These are phyloP conservation scores for Colletotrichum theobromicola DNA, from an alignment of 2,329 filamentous ascomycete species.

Conservation along the genomic window DNA sequence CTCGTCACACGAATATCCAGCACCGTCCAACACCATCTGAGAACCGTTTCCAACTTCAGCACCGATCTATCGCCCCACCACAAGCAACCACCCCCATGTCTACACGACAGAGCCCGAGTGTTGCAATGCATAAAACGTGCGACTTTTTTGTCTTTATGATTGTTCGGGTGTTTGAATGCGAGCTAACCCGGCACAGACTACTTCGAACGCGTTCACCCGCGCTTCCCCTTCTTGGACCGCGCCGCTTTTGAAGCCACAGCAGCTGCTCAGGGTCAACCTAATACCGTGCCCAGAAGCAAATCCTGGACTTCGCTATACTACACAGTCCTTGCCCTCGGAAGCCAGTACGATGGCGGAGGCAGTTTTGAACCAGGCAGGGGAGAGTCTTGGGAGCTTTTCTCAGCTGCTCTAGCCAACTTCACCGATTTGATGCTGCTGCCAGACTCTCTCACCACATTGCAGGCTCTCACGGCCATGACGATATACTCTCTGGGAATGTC, in stretches of 20 bases:
- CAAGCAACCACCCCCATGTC: not conserved
- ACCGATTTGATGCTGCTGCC: constrained; percentile 35
- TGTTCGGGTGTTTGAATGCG: not conserved
- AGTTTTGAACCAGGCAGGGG: constrained; percentile 21
- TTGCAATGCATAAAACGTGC: constrained; percentile 13
- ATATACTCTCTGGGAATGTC: constrained; percentile 31
- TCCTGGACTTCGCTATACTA: constrained; percentile 39
- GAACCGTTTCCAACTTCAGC: not conserved
- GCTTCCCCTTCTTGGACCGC: constrained; percentile 40
- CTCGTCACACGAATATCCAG: constrained; percentile 30
- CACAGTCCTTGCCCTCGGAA: constrained; percentile 34
- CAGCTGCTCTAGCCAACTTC: constrained; percentile 29
- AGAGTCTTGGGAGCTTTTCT: constrained; percentile 25
- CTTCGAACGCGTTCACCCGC: constrained; percentile 38
- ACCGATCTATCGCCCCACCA: not conserved
- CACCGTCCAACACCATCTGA: constrained; percentile 16
- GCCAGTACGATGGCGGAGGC: constrained; percentile 32
- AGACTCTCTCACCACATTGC: constrained; percentile 33
- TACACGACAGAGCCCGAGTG: constrained; percentile 1
- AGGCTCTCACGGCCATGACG: constrained; percentile 35
- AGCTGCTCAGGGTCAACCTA: not conserved
- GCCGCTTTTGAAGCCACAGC: constrained; percentile 7
- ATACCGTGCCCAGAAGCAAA: constrained; percentile 1
- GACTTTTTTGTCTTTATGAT: no score
- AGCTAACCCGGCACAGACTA: constrained; percentile 30